Evolutionary conservation across 2,329 filamentous ascomycete species (phyloP), one percentile per base, ranked within the genome.

Genomic region (Leptosphaerulina australis): DNA sequence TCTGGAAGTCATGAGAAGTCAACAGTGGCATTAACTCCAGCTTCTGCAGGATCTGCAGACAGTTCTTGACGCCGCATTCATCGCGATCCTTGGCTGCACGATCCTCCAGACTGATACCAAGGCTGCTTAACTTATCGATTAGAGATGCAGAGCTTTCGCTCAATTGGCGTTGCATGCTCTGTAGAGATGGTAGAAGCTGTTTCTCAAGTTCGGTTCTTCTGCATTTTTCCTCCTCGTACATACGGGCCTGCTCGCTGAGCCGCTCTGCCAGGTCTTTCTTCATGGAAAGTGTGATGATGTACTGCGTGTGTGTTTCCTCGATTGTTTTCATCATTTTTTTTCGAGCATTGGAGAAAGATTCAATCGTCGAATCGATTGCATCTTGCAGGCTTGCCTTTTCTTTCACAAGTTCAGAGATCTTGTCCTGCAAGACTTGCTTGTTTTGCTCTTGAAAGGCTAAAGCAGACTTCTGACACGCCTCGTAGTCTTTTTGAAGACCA

Each of bases 401-500:
- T 4, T 43, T 26, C 17, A 65, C 45, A 2, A 65, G 5, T 17
- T 69, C 60, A 1, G 45, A 25, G 14, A 67, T 55, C 26, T 62
- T 60, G 2, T 50, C 48, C 12, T 57, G 38, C 21, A 66, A 41
- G 7, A 24, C 20, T 12, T 51, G 39, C 10, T 53, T 50, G 41
- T 38, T 64, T 7, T 60, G 31, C 0, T 62, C 38, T 22, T 63
- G 53, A n/a, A 56, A 52, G 11, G 6, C 7, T 9, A 45, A 21
- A 6, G 30, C 41, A 0, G 45, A 44, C n/a, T 46, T 56, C 14
- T 64, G 61, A 7, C 67, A 12, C 7, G 55, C 61, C 17, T 60
- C 59, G 17, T 64, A 60, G 38, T 72, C 70, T 9, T 55, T 62
- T 15, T 63, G 63, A 12, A 72, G 46, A 12, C 69, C 69, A 6